Evolutionary conservation across 192 early-diverging fungal genomes (phyloP).

Genomic region (Rhizophagus clarus): DNA sequence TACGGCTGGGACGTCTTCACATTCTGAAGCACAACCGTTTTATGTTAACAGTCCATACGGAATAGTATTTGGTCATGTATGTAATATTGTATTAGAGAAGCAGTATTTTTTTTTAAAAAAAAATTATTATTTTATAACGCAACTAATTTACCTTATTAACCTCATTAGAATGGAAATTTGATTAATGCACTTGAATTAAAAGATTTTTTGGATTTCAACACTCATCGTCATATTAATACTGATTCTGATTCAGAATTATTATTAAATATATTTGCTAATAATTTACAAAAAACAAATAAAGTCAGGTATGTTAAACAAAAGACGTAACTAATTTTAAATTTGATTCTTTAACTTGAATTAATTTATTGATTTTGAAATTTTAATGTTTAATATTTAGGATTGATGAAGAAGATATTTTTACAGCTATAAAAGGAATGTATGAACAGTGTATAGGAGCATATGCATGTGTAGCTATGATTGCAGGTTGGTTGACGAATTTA

Average conservation of each 20-base stretch:
- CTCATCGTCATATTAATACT: slow-evolving; percentile 99
- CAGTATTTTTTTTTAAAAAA: too few relatives aligned
- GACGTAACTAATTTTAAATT: too few relatives aligned
- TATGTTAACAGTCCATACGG: slow-evolving; percentile 99
- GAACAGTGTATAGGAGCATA: slow-evolving; percentile 88
- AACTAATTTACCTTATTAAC: too few relatives aligned
- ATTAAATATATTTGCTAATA: slow-evolving; percentile 96
- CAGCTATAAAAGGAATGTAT: slow-evolving; percentile 83
- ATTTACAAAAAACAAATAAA: slow-evolving; percentile 97
- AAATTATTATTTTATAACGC: too few relatives aligned
- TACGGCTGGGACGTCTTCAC: slow-evolving; percentile 95
- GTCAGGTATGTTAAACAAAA: slow-evolving; percentile 65
- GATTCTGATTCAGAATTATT: slow-evolving; percentile 99
- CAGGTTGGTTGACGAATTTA: slow-evolving; percentile 53
- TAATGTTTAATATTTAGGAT: slow-evolving; percentile 56
- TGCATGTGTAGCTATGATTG: slow-evolving; percentile 96
- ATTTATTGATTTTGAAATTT: too few relatives aligned
- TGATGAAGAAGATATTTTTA: slow-evolving; percentile 98
- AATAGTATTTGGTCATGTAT: slow-evolving; percentile 91
- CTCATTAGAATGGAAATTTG: slow-evolving; percentile 90
- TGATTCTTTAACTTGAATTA: too few relatives aligned
- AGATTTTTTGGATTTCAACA: slow-evolving; percentile 87
- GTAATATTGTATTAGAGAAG: too few relatives aligned
- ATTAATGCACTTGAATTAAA: slow-evolving; percentile 91
- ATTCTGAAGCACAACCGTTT: slow-evolving; percentile 97